A percentile compares a stretch with the other conserved stretches of the same genome.
phyloP scores from a whole-genome alignment of 2,329 filamentous ascomycete genomes.

The Microcera coccophila region DNA sequence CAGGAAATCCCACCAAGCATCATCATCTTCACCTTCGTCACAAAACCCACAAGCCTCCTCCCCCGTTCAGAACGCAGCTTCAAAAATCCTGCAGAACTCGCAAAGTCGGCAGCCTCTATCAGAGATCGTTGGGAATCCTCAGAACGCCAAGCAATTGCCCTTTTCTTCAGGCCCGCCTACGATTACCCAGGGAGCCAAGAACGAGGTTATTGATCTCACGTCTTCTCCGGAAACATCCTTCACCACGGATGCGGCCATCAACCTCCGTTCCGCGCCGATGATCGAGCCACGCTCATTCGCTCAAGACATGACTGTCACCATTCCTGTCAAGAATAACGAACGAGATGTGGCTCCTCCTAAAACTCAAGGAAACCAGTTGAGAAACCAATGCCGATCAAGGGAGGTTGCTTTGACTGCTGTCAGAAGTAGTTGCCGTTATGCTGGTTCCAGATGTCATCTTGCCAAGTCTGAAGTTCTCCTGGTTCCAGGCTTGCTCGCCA shows the following conservation, averaged over 20 bases:
- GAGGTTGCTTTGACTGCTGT: not conserved
- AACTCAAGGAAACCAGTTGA: not conserved
- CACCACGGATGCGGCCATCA: slow-evolving; percentile 4
- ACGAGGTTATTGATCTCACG: slow-evolving; percentile 11
- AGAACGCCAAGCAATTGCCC: slow-evolving; percentile 5
- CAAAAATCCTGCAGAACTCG: no score
- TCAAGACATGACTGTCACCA: slow-evolving; percentile 1
- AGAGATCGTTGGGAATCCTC: slow-evolving; percentile 24
- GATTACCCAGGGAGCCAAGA: not conserved
- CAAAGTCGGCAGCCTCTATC: slow-evolving; percentile 19
- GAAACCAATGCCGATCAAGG: not conserved
- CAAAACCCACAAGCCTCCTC: not conserved
- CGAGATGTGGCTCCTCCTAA: not conserved
- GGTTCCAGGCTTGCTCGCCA: slow-evolving; percentile 38
- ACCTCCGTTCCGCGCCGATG: slow-evolving; percentile 1
- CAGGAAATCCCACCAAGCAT: slow-evolving; percentile 7
- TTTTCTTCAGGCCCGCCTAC: not conserved
- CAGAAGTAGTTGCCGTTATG: slow-evolving; percentile 29
- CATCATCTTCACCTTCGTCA: no score
- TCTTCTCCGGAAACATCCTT: slow-evolving; percentile 11
- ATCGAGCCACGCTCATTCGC: slow-evolving; percentile 1
- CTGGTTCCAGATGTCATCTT: slow-evolving; percentile 37
- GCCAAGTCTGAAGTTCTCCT: slow-evolving; percentile 38
- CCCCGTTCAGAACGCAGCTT: not conserved
- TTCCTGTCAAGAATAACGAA: slow-evolving; percentile 1